Conservation (phyloP, 208 protist species). For the Trypanosoma grayi region DNA sequence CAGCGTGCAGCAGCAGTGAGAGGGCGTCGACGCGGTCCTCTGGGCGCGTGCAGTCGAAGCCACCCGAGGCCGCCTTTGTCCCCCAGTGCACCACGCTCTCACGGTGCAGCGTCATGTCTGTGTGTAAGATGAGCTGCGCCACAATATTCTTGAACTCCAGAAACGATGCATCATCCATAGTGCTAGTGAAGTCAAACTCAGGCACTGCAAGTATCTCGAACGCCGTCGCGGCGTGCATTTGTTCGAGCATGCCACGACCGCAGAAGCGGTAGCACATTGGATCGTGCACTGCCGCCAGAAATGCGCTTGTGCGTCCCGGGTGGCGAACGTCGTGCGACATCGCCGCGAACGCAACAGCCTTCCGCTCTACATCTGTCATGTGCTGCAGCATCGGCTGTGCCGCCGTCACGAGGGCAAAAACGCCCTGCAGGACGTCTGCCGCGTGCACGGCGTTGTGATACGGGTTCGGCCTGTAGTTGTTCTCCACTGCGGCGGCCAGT, state of each 20-base stretch:
- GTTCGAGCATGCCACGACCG: conserved; percentile 55
- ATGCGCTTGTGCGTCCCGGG: conserved; percentile 55
- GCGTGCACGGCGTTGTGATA: conserved; percentile 82
- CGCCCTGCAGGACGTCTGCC: conserved; percentile 70
- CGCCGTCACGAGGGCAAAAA: conserved; percentile 41
- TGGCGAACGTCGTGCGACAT: conserved; percentile 76
- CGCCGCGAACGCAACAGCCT: conserved; percentile 58
- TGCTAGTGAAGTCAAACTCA: conserved; percentile 55
- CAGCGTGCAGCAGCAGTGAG: conserved; percentile 63
- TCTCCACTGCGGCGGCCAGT: conserved; percentile 44
- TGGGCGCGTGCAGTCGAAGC: conserved; percentile 33
- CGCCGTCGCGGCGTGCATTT: conserved; percentile 72
- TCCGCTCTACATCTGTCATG: conserved; percentile 62
- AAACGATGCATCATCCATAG: conserved; percentile 43
- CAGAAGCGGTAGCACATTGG: conserved; percentile 52
- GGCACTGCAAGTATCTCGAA: conserved; percentile 50
- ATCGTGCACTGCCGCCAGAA: conserved; percentile 55
- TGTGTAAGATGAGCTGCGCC: conserved; percentile 40
- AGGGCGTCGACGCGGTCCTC: conserved; percentile 59
- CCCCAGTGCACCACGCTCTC: conserved; percentile 25
- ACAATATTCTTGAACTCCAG: conserved; percentile 69
- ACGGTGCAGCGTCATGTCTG: conserved; percentile 65
- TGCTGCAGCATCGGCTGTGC: conserved; percentile 32
- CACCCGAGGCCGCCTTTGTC: conserved; percentile 2
- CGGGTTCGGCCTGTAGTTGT: conserved; percentile 71